These are phyloP conservation scores for Amphichorda felina DNA, from an alignment of 2,329 filamentous ascomycete species.

Conservation along the genomic window DNA sequence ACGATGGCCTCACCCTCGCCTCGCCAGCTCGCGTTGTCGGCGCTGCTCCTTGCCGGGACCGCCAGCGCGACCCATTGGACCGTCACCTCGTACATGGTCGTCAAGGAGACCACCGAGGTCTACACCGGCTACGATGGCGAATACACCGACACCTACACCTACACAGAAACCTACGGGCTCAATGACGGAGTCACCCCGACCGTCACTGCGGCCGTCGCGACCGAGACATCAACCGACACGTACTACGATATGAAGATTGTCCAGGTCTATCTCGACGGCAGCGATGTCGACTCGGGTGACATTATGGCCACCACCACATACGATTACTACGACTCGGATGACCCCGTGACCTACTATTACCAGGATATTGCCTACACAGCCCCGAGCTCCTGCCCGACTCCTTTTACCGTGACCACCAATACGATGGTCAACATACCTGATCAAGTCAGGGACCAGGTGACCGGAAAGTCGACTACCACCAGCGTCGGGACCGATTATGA, in stretches of 20 bases:
- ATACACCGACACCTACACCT: conserved; percentile 4
- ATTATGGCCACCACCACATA: conserved; percentile 5
- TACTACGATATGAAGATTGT: conserved; percentile 9
- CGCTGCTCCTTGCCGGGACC: not conserved
- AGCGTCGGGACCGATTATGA: conserved; percentile 2
- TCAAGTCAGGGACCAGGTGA: conserved; percentile 1
- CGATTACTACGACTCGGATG: conserved; percentile 2
- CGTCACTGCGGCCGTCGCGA: conserved; percentile 3
- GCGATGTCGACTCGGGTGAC: conserved; percentile 5
- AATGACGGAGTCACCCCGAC: conserved; percentile 6
- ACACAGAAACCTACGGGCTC: conserved; percentile 5
- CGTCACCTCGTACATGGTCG: conserved; percentile 8
- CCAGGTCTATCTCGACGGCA: conserved; percentile 6
- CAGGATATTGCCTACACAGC: conserved; percentile 12
- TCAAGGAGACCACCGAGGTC: no score
- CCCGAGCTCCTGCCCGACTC: conserved; percentile 13
- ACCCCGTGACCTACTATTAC: conserved; percentile 7
- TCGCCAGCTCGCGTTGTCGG: no score
- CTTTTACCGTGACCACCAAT: conserved; percentile 12
- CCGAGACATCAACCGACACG: conserved; percentile 4
- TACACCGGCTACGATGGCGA: no score
- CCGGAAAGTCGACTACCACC: not conserved
- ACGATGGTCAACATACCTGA: conserved; percentile 5
- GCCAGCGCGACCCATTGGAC: conserved; percentile 7
- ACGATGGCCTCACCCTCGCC: no score